Percentiles rank a stretch among this genome's conserved stretches.
Conservation (phyloP, 2,329 filamentous ascomycete species). For the Verticillium dahliae region DNA sequence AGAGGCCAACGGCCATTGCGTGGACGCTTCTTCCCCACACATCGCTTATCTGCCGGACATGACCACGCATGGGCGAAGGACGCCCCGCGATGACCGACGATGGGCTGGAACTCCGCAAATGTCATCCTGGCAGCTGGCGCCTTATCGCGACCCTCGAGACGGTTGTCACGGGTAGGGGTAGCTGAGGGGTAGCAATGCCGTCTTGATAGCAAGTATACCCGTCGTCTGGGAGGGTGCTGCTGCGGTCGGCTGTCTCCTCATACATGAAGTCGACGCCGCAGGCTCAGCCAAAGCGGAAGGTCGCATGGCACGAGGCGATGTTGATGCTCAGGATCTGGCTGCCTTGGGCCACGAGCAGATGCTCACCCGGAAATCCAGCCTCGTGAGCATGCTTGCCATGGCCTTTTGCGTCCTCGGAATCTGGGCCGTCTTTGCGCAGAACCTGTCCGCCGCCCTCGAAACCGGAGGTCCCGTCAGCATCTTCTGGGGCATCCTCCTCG, state of each 20-base stretch:
- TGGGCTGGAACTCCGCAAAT: neutral
- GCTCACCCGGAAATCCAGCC: constrained; percentile 39
- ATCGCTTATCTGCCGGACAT: neutral
- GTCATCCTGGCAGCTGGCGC: neutral
- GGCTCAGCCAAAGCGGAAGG: neutral
- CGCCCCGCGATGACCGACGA: neutral
- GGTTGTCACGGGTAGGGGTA: neutral
- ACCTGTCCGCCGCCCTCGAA: constrained; percentile 34
- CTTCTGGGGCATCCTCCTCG: constrained; percentile 36
- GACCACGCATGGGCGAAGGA: neutral
- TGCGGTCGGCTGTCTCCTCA: neutral
- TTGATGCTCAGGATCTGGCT: constrained; percentile 31
- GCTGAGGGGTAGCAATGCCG: neutral
- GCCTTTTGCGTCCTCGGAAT: constrained; percentile 43
- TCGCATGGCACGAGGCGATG: neutral
- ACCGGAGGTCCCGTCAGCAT: constrained; percentile 38
- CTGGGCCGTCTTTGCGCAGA: constrained; percentile 41
- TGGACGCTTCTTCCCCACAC: neutral
- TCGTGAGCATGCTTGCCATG: constrained; percentile 40
- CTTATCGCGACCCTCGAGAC: neutral
- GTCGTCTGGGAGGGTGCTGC: neutral
- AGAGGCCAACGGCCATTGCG: neutral
- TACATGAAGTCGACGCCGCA: neutral
- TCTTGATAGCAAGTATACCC: neutral
- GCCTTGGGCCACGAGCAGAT: constrained; percentile 31